A percentile compares a stretch with the other conserved stretches of the same genome.
phyloP scores from a whole-genome alignment of 345 rosid species.

The Ailanthus altissimus region DNA sequence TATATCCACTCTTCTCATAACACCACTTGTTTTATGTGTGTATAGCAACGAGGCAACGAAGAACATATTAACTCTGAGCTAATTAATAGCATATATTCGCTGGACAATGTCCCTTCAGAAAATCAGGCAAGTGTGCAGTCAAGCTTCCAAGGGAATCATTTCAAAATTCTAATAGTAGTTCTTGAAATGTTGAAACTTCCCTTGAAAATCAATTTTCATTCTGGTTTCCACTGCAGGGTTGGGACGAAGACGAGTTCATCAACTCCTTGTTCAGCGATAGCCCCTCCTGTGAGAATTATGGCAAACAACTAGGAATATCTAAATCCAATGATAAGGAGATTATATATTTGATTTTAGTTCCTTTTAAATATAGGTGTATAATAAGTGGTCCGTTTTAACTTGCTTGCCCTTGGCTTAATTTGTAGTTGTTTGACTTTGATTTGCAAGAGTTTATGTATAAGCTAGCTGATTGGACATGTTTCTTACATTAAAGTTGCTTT shows the following conservation, averaged over 20 bases:
- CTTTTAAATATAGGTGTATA: no score
- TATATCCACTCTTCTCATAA: background rate
- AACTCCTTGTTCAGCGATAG: slow-evolving; percentile 16
- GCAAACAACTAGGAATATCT: background rate
- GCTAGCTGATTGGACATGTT: no score
- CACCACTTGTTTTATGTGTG: background rate
- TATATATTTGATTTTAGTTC: no score
- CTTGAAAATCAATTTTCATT: background rate
- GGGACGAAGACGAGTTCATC: slow-evolving; percentile 24
- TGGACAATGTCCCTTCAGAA: background rate
- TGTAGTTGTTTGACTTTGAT: no score
- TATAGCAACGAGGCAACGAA: background rate
- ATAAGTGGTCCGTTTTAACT: no score
- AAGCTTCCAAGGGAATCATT: background rate
- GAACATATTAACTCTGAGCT: background rate
- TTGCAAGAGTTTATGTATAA: no score
- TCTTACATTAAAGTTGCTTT: no score
- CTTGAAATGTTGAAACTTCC: background rate
- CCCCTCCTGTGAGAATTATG: background rate
- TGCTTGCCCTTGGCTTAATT: no score
- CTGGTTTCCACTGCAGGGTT: slow-evolving; percentile 18
- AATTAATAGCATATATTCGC: background rate
- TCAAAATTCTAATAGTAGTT: background rate
- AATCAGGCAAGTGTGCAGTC: background rate
- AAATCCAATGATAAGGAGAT: no score